These are phyloP conservation scores for Paecilomyces dactylethromorphus DNA, from an alignment of 2,329 filamentous ascomycete genomes.

Conservation along the genomic window DNA sequence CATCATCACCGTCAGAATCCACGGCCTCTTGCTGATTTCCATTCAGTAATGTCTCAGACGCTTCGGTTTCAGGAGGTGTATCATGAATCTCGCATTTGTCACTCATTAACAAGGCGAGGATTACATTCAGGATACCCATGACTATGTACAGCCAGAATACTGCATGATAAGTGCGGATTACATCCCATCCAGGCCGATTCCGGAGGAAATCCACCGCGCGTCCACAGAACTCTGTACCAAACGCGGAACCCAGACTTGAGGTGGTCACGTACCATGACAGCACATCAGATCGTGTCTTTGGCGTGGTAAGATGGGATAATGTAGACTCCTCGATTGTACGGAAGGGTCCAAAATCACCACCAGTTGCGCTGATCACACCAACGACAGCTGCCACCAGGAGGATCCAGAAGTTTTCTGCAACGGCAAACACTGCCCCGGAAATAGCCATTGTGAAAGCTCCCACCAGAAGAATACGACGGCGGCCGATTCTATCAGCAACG, in stretches of 20 bases:
- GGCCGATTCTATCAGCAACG: neutral
- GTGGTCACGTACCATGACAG: conserved; percentile 40
- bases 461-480: neutral
- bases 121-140: conserved; percentile 50
- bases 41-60: neutral
- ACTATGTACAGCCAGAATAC: conserved; percentile 53
- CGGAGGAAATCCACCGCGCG: conserved; percentile 45
- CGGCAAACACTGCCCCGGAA: neutral
- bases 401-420: neutral
- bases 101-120: conserved; percentile 29
- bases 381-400: neutral
- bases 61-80: neutral
- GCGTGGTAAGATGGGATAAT: conserved; percentile 6
- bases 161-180: conserved; percentile 49
- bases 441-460: neutral
- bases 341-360: neutral
- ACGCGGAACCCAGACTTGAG: conserved; percentile 49
- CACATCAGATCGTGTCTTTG: conserved; percentile 14
- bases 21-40: neutral
- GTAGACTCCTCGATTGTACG: neutral
- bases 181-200: conserved; percentile 41
- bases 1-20: neutral
- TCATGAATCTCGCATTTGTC: neutral
- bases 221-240: conserved; percentile 49
- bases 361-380: neutral